Evolutionary conservation across 345 rosid species (phyloP), one percentile per base, ranked within the genome.

Genomic region (Trapa incisa): DNA sequence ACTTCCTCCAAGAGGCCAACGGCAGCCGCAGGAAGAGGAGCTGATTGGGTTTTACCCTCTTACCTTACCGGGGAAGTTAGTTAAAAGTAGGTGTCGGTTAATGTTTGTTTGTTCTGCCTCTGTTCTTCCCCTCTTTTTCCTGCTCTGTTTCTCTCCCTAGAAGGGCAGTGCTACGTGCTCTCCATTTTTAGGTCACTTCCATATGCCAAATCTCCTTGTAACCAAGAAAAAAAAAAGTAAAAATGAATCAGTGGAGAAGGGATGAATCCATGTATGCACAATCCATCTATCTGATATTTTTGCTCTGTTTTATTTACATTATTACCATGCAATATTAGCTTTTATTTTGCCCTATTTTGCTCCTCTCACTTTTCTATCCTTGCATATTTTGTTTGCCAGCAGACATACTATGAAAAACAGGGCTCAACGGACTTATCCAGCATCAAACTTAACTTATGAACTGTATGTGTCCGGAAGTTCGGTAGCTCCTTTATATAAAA

Each of bases 81-180:
- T 45, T 56, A 37, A 58, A 45, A 58, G 29, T 22, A 22, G 38
- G 16, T 32, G 63, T 58, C 63, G 37, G 63, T 32, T 58, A 58
- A 58, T 45, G 11, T 45, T 13, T 14, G 54, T 50, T 50, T 50
- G 3, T 5, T 22, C 29, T 9, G 35, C 60, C 1, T 12, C 35
- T 54, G 35, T 58, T 33, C 10, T 35, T 17, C 22, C 11, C 37
- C 33, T 35, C 5, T 29, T 29, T 29, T 29, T 61, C 11, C 48
- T 69, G 37, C 38, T 65, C 10, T 64, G 35, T 17, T 56, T 54
- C 12, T 17, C 47, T 67, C 16, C 8, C 12, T 22, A 22, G 29
- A 43, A 8, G 37, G 64, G 67, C 80, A 79, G 89, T 72, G 88
- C 89, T 88, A 84, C 76, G 73, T 73, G 81, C 77, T 85, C 90